Evolutionary conservation across 257 asterid genomes (phyloP).

Genomic region (Solanum bulbocastanum): DNA sequence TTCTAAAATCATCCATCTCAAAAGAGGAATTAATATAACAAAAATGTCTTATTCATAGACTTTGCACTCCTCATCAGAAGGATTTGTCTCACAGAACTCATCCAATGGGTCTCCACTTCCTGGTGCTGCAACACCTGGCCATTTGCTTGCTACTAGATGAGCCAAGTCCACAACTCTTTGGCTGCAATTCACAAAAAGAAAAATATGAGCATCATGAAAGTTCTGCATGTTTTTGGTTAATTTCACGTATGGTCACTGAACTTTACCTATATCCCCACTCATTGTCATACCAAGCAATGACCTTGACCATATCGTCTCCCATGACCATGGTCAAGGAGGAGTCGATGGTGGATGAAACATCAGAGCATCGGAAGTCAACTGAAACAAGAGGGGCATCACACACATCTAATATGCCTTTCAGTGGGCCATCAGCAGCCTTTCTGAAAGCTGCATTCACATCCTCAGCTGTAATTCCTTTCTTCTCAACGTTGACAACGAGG

Average conservation of each 20-base stretch:
- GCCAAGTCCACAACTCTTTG: constrained; percentile 96
- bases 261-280: constrained; percentile 96
- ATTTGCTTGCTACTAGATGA: constrained; percentile 68
- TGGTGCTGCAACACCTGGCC: constrained; percentile 50
- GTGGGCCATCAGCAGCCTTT: constrained; percentile 73
- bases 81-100: constrained; percentile 63
- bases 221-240: background rate
- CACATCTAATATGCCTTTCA: constrained; percentile 60
- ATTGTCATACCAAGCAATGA: constrained; percentile 96
- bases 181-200: constrained; percentile 27
- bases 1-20: background rate
- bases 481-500: constrained; percentile 72
- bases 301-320: constrained; percentile 98
- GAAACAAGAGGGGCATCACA: constrained; percentile 85
- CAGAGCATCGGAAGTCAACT: constrained; percentile 70
- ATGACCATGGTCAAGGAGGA: constrained; percentile 92
- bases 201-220: background rate
- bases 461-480: constrained; percentile 71
- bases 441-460: constrained; percentile 85
- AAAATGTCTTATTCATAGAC: constrained; percentile 33
- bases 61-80: constrained; percentile 88
- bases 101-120: constrained; percentile 85
- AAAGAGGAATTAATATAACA: background rate
- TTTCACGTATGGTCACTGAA: background rate
- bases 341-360: constrained; percentile 73